phyloP scores from a whole-genome alignment of 106 monocot species.

The Allium sativum region DNA sequence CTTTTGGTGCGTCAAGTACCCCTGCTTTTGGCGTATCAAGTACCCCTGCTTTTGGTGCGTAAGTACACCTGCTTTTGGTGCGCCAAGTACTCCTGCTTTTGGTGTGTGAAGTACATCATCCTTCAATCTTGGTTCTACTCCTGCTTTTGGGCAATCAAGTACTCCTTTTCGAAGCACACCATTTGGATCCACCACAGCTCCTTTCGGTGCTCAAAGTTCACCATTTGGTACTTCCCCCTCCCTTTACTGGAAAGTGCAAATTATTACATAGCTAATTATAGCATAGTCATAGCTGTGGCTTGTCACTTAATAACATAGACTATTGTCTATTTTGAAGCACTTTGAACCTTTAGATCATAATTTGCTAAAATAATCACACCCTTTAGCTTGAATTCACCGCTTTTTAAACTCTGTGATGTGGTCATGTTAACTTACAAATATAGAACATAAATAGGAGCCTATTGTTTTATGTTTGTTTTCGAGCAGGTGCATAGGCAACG shows the following conservation, averaged over 20 bases:
- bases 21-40: conserved; percentile 16
- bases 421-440: too few relatives aligned
- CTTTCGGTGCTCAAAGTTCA: conserved; percentile 24
- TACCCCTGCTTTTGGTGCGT: conserved; percentile 17
- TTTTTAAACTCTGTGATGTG: too few relatives aligned
- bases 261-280: too few relatives aligned
- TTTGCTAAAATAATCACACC: too few relatives aligned
- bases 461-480: conserved; percentile 8
- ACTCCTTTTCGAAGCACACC: conserved; percentile 20
- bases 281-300: too few relatives aligned
- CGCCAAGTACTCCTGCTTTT: conserved; percentile 17
- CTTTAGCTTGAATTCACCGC: too few relatives aligned
- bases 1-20: conserved; percentile 17
- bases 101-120: conserved; percentile 16
- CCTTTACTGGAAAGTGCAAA: too few relatives aligned
- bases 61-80: conserved; percentile 12
- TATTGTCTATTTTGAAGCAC: too few relatives aligned
- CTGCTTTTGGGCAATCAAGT: conserved; percentile 47
- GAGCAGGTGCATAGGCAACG: conserved; percentile 53
- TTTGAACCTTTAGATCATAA: too few relatives aligned
- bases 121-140: conserved; percentile 30
- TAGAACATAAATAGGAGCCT: too few relatives aligned
- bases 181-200: conserved; percentile 14
- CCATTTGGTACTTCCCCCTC: conserved; percentile 45
- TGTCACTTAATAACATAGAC: too few relatives aligned